These are phyloP conservation scores for Tetrapisispora namnaoensis DNA, from an alignment of 805 yeast species.

Conservation along the genomic window DNA sequence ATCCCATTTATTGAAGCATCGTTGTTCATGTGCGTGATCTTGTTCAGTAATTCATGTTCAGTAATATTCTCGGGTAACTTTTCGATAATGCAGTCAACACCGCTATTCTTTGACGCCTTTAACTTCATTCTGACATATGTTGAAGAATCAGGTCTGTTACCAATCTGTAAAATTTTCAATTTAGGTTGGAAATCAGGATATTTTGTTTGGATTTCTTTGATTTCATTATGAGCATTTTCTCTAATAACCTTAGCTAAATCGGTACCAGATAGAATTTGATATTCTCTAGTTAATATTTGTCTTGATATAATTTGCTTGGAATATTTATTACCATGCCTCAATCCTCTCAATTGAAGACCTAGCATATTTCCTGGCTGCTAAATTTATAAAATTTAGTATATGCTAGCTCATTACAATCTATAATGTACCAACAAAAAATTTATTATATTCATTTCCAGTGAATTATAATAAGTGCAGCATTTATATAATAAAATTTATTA, in stretches of 20 bases:
- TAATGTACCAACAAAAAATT: background rate
- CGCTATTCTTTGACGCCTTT: conserved; percentile 66
- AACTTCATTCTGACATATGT: conserved; percentile 74
- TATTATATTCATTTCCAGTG: background rate
- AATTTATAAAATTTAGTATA: background rate
- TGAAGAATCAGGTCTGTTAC: conserved; percentile 68
- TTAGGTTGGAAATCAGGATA: conserved; percentile 53
- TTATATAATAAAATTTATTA: too few relatives aligned
- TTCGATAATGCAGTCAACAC: conserved; percentile 50
- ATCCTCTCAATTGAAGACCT: background rate
- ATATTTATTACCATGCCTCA: background rate
- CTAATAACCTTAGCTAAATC: conserved; percentile 37
- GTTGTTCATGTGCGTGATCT: conserved; percentile 47
- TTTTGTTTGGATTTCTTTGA: conserved; percentile 25
- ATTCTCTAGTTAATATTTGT: background rate
- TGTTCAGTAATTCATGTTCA: conserved; percentile 45
- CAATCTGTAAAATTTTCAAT: conserved; percentile 66
- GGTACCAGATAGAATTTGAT: conserved; percentile 39
- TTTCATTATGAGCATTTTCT: conserved; percentile 32
- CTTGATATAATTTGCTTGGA: background rate
- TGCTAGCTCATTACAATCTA: background rate
- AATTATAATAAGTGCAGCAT: too few relatives aligned
- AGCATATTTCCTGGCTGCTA: background rate
- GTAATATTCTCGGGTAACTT: conserved; percentile 47
- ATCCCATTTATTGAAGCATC: conserved; percentile 59